These are phyloP conservation scores for Plicaturopsis crispa DNA, from an alignment of 768 basidiomycete species.

Conservation along the genomic window DNA sequence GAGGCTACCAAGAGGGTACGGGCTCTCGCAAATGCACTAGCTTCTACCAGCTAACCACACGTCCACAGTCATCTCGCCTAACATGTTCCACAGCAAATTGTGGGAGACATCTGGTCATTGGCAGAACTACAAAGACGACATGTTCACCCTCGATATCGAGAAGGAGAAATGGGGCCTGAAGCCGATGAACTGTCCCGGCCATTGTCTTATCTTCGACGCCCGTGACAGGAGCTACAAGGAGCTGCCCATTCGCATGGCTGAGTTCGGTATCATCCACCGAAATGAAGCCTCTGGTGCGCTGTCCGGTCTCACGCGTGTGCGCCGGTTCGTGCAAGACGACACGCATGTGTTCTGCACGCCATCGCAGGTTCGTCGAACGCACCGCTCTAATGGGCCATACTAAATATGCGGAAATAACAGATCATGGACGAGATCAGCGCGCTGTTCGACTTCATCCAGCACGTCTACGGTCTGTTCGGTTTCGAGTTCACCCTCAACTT, in stretches of 20 bases:
- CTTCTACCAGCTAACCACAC: background rate
- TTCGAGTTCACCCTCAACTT: slow-evolving; percentile 92
- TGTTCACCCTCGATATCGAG: slow-evolving; percentile 92
- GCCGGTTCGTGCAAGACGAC: slow-evolving; percentile 96
- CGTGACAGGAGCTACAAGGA: slow-evolving; percentile 92
- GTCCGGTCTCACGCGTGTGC: slow-evolving; percentile 86
- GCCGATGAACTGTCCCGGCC: slow-evolving; percentile 99
- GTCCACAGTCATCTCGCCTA: slow-evolving; percentile 86
- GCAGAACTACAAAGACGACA: slow-evolving; percentile 97
- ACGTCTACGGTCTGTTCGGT: slow-evolving; percentile 89
- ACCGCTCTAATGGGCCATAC: slow-evolving; percentile 1
- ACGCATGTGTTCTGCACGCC: slow-evolving; percentile 99
- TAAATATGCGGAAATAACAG: slow-evolving; percentile 26
- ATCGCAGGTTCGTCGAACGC: slow-evolving; percentile 49
- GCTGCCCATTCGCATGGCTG: slow-evolving; percentile 94
- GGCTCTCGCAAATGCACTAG: slow-evolving; percentile 1
- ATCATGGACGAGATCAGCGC: slow-evolving; percentile 81
- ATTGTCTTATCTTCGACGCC: slow-evolving; percentile 92
- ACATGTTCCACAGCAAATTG: slow-evolving; percentile 93
- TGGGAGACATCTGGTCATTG: slow-evolving; percentile 99
- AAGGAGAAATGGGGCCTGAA: slow-evolving; percentile 95
- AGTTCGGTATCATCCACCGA: slow-evolving; percentile 95
- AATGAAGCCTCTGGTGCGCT: slow-evolving; percentile 96
- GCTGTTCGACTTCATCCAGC: slow-evolving; percentile 92
- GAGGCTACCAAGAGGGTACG: slow-evolving; percentile 89